Evolutionary conservation across 495 filamentous ascomycete genomes (phyloP), one percentile per base, ranked within the genome.

Genomic region (Astrothelium subdiscretum): DNA sequence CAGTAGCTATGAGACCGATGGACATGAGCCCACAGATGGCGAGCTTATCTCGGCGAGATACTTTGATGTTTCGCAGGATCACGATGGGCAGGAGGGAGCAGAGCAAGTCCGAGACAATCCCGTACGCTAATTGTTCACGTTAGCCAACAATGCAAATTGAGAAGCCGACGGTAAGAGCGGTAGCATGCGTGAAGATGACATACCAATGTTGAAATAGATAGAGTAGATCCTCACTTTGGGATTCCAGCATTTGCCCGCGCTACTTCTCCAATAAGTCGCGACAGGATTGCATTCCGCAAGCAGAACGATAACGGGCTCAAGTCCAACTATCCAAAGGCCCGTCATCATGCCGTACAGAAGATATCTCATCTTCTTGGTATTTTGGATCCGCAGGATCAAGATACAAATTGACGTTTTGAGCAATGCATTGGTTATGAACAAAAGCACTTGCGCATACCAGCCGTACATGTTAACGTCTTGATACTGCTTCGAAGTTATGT

Each of bases 401-500:
- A 73, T 61, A 62, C 59, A 68, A 58, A 68, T 67, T 40, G 69
- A 68, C n/a, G 64, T 65, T 60, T 71, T 71, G 57, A 71, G 48
- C 24, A 71, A 22, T 48, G 64, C 66, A 54, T 73, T 64, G 59
- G 44, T 38, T 31, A 58, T 35, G 60, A 72, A 70, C 32, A 73
- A 65, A 20, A 69, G 43, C 18, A 71, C 44, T 22, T 61, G 63
- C 6, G 24, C 31, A 59, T 54, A 42, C 63, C 59, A 65, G 20
- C 66, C 63, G 32, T 57, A 63, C 66, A 67, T 68, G 63, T 62
- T 66, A 24, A 63, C 44, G 11, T 60, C 31, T 31, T 58, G 61
- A 27, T 65, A 63, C 57, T 71, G 54, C 15, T 58, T 22, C 1
- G 60, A 24, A 18, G 27, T 32, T 52, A 73, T 58, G 43, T 68